Evolutionary conservation across 1,284 basidiomycete genomes (phyloP).

Genomic region (Sanghuangporus sanghuang): DNA sequence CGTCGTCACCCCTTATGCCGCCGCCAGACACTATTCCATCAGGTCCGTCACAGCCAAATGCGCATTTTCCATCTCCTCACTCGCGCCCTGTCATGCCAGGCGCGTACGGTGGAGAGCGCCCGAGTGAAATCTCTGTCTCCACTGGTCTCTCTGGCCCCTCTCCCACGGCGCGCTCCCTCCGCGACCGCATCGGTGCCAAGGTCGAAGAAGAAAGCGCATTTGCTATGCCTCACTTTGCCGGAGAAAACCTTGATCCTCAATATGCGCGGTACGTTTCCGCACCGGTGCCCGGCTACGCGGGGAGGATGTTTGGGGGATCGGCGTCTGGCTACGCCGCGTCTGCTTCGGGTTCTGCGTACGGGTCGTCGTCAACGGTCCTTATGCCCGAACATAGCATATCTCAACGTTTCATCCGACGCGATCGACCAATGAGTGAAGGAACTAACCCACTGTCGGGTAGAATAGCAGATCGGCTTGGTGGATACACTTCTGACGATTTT

Average conservation of each 20-base stretch:
- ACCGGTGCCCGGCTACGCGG: conserved; percentile 13
- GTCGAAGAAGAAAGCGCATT: conserved; percentile 10
- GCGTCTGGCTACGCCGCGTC: background rate
- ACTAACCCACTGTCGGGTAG: background rate
- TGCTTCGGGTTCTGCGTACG: background rate
- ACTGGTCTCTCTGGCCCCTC: background rate
- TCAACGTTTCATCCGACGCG: conserved; percentile 8
- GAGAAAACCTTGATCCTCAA: background rate
- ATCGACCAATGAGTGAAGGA: conserved; percentile 1
- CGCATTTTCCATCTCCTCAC: background rate
- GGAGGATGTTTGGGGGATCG: conserved; percentile 3
- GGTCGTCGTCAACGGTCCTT: conserved; percentile 7
- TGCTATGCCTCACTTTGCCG: background rate
- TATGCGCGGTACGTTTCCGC: conserved; percentile 8
- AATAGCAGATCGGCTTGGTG: background rate
- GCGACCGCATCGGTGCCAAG: conserved; percentile 17
- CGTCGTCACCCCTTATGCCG: conserved; percentile 1
- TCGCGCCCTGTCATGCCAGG: conserved; percentile 12
- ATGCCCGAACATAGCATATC: conserved; percentile 15
- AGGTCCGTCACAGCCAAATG: background rate
- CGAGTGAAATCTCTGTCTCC: conserved; percentile 12
- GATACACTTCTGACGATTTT: background rate
- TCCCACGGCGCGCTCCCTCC: conserved; percentile 5
- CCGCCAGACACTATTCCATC: conserved; percentile 2
- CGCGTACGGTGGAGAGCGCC: conserved; percentile 6